These are phyloP conservation scores for Ophiostoma tasmaniense DNA, from an alignment of 2,329 filamentous ascomycete species.

Conservation along the genomic window DNA sequence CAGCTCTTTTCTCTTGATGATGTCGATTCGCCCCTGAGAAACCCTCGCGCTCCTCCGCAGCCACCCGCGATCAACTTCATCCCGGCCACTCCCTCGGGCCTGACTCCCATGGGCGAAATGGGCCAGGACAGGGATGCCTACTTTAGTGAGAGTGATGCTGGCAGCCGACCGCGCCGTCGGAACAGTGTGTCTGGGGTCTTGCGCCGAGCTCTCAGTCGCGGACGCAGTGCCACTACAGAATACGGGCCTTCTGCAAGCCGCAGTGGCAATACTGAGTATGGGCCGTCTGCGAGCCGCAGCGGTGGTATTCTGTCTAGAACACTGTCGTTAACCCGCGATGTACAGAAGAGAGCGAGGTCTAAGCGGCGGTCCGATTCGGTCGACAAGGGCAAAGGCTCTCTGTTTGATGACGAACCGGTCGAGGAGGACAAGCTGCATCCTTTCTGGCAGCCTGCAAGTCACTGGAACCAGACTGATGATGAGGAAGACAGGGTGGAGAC, in stretches of 20 bases:
- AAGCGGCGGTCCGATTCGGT: constrained; percentile 13
- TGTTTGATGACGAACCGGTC: constrained; percentile 36
- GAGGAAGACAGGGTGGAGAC: constrained; percentile 32
- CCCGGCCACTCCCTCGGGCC: constrained; percentile 52
- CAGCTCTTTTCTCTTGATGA: constrained; percentile 41
- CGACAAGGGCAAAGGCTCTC: constrained; percentile 24
- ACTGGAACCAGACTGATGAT: constrained; percentile 31
- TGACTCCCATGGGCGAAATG: constrained; percentile 46
- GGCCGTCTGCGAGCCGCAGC: constrained; percentile 32
- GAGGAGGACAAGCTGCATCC: constrained; percentile 52
- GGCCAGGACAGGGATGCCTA: constrained; percentile 48
- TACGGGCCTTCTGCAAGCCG: constrained; percentile 33
- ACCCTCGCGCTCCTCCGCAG: constrained; percentile 50
- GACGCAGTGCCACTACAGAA: constrained; percentile 25
- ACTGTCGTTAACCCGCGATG: constrained; percentile 41
- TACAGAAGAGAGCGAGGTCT: not conserved
- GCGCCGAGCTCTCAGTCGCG: constrained; percentile 36
- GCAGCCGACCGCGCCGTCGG: constrained; percentile 29
- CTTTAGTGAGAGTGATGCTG: constrained; percentile 33
- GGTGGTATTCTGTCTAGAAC: constrained; percentile 41
- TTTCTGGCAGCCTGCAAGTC: constrained; percentile 48
- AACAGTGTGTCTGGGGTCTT: constrained; percentile 43
- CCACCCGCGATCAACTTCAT: constrained; percentile 51
- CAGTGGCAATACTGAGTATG: constrained; percentile 29
- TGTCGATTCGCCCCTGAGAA: constrained; percentile 53